Evolutionary conservation across 495 filamentous ascomycete species (phyloP).

Genomic region (Penicillium manginii): DNA sequence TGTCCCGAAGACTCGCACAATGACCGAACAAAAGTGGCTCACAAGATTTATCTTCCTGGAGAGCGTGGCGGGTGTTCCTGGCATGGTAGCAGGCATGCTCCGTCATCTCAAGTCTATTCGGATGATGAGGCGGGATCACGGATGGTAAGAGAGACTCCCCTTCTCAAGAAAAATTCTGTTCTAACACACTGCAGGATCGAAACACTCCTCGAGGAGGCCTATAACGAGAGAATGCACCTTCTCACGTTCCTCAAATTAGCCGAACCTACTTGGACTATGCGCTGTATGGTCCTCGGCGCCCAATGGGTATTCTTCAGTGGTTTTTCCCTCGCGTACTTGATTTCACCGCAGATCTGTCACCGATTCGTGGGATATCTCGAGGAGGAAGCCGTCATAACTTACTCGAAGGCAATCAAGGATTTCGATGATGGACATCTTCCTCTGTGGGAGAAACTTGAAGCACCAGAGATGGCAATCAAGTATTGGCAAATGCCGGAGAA

Average conservation of each 20-base stretch:
- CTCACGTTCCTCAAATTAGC: conserved; percentile 93
- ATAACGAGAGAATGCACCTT: conserved; percentile 96
- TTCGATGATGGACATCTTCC: conserved; percentile 83
- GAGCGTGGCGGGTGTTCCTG: conserved; percentile 91
- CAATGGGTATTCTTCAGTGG: conserved; percentile 93
- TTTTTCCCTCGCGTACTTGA: conserved; percentile 85
- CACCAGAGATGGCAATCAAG: conserved; percentile 83
- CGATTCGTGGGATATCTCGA: conserved; percentile 97
- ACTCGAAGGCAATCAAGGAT: conserved; percentile 83
- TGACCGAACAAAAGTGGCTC: conserved; percentile 79
- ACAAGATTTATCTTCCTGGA: conserved; percentile 90
- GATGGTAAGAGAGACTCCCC: conserved; percentile 62
- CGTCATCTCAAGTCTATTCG: conserved; percentile 83
- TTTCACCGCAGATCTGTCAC: conserved; percentile 88
- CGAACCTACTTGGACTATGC: conserved; percentile 88
- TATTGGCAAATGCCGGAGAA: conserved; percentile 96
- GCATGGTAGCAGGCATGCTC: conserved; percentile 95
- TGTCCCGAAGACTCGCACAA: conserved; percentile 48
- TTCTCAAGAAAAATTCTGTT: neutral
- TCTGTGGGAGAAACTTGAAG: conserved; percentile 75
- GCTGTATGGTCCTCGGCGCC: conserved; percentile 79
- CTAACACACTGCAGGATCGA: conserved; percentile 65
- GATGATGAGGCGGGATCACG: conserved; percentile 87
- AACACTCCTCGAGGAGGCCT: conserved; percentile 89
- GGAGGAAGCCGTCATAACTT: conserved; percentile 95